These are phyloP conservation scores for Thelonectria olida DNA, from an alignment of 2,329 filamentous ascomycete species.

Conservation along the genomic window DNA sequence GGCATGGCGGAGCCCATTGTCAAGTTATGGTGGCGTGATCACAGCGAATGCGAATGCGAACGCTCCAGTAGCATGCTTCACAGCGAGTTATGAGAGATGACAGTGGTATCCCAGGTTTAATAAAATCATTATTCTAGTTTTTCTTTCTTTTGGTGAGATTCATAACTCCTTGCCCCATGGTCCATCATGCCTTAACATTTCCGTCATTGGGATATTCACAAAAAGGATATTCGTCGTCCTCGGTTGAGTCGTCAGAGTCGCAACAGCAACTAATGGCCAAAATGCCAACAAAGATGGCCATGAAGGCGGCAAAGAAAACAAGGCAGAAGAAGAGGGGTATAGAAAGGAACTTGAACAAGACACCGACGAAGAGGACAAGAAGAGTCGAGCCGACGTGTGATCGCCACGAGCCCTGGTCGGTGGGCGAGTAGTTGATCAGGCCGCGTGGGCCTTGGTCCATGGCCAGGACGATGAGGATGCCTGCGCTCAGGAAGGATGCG, in stretches of 20 bases:
- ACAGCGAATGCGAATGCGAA: too few species aligned
- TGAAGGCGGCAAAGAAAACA: constrained; percentile 13
- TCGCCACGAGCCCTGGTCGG: constrained; percentile 17
- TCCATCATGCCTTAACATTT: neutral
- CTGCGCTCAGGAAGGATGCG: constrained; percentile 12
- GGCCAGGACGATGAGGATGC: constrained; percentile 23
- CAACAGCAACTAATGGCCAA: constrained; percentile 7
- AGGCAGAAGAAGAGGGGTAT: constrained; percentile 24
- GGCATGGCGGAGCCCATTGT: neutral
- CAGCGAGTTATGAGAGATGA: neutral
- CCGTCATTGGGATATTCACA: constrained; percentile 11
- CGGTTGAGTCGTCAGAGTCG: neutral
- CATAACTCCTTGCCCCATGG: neutral
- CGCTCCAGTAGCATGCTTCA: neutral
- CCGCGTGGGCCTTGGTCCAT: constrained; percentile 27
- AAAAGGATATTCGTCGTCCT: constrained; percentile 6
- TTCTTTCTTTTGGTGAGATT: neutral
- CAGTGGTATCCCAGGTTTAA: neutral
- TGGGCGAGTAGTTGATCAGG: constrained; percentile 19
- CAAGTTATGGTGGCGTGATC: too few species aligned
- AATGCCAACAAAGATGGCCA: constrained; percentile 16
- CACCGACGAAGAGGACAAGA: constrained; percentile 23
- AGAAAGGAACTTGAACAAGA: constrained; percentile 26
- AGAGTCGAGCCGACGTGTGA: constrained; percentile 20
- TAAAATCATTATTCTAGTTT: neutral